Evolutionary conservation across 1,284 basidiomycete genomes (phyloP).

Genomic region (Farysia itapuensis): DNA sequence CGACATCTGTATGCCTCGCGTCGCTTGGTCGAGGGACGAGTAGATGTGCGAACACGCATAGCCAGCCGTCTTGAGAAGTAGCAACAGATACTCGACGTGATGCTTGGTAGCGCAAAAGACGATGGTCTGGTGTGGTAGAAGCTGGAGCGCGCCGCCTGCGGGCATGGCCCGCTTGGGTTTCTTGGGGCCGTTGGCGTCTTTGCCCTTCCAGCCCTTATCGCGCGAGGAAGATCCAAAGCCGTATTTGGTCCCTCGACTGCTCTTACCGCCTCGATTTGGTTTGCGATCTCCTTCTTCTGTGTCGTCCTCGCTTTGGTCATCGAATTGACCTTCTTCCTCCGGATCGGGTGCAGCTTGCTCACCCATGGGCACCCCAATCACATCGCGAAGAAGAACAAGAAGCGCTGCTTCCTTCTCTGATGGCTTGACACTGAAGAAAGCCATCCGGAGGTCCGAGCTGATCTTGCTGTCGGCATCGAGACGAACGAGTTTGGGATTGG

Average conservation of each 20-base stretch:
- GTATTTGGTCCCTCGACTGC: no score
- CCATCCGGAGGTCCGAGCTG: conserved; percentile 86
- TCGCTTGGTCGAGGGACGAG: conserved; percentile 89
- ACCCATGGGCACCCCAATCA: conserved; percentile 76
- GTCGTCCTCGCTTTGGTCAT: conserved; percentile 49
- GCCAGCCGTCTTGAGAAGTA: conserved; percentile 78
- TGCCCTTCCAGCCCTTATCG: conserved; percentile 4
- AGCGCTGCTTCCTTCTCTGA: conserved; percentile 93
- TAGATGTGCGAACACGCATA: conserved; percentile 96
- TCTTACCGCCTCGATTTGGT: conserved; percentile 16
- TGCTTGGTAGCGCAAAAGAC: conserved; percentile 98
- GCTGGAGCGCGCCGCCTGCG: conserved; percentile 58
- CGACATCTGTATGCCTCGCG: conserved; percentile 87
- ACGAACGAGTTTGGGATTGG: conserved; percentile 89
- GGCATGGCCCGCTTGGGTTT: conserved; percentile 60
- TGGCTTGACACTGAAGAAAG: conserved; percentile 89
- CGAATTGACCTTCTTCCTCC: conserved; percentile 36
- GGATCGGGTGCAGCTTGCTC: conserved; percentile 27
- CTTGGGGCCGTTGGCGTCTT: conserved; percentile 61
- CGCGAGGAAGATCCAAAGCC: background rate
- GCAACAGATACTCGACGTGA: conserved; percentile 91
- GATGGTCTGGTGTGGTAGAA: conserved; percentile 83
- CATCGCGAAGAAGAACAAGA: conserved; percentile 78
- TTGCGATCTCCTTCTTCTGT: conserved; percentile 23
- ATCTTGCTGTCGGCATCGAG: conserved; percentile 95